Evolutionary conservation across 345 rosid species (phyloP), one percentile per base, ranked within the genome.

Genomic region (Lepidium aucheri): DNA sequence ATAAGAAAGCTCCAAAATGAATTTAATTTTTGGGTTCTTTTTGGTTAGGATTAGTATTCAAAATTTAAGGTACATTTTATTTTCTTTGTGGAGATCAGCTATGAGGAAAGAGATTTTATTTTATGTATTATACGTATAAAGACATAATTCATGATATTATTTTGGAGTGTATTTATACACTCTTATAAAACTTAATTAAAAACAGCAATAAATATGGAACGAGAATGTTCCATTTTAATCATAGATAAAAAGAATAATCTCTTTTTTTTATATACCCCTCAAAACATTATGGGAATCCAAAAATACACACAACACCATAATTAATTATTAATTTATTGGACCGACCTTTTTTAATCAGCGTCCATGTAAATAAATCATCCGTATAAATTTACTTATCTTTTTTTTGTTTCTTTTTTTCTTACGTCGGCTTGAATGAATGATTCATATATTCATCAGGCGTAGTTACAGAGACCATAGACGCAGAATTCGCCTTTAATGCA

Each of bases 381-480:
- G 71, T 65, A 47, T 58, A 56, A 5, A 18, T 55, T 32, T 49
- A 47, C 43, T n/a, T n/a, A n/a, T n/a, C n/a, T n/a, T n/a, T n/a
- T n/a, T n/a, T 63, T 8, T 38, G 36, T 46, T 18, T 6, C 4
- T 45, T 57, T 68, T 39, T 44, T 11, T 59, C 2, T 16, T 4
- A 6, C 53, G 13, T 61, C 7, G 24, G 7, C 59, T 5, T 61
- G 13, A 49, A 52, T 39, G 46, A 49, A 72, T 55, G 65, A 39
- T 63, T 63, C 35, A 63, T n/a, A n/a, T n/a, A n/a, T 38, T 72
- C 40, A 51, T 80, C 64, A 85, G 3, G 90, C 81, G 68, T 90
- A 93, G 60, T 80, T 72, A 47, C 98, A 93, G 76, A 87, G 55
- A n/a, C 96, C 96, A 51, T 80, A 86, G 33, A 86, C 79, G 66